Evolutionary conservation across 352 stramenopile genomes (phyloP).

Genomic region (Phytophthora brassicae): DNA sequence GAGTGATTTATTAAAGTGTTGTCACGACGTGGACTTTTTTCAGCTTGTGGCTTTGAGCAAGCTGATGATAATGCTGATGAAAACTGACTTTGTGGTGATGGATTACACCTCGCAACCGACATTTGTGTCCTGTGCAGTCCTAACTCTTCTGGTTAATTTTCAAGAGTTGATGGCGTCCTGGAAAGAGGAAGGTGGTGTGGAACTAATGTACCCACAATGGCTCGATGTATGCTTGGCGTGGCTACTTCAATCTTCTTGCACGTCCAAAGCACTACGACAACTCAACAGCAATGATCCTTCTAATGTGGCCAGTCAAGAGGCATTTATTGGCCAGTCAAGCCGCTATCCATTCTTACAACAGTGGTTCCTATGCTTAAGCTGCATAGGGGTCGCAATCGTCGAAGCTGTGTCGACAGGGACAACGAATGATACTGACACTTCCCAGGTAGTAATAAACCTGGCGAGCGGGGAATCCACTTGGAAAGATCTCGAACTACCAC

Average conservation of each 20-base stretch:
- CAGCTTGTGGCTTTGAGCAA: slow-evolving; percentile 17
- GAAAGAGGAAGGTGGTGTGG: neutral
- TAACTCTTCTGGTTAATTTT: slow-evolving; percentile 39
- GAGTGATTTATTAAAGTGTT: slow-evolving; percentile 26
- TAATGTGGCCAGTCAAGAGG: slow-evolving; percentile 23
- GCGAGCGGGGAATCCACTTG: neutral
- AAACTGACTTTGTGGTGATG: slow-evolving; percentile 14
- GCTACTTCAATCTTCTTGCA: slow-evolving; percentile 30
- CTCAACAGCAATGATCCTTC: slow-evolving; percentile 18
- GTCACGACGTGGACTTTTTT: neutral
- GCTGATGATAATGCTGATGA: slow-evolving; percentile 24
- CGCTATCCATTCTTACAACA: slow-evolving; percentile 61
- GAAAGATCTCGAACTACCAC: slow-evolving; percentile 22
- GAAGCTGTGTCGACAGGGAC: neutral
- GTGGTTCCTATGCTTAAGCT: slow-evolving; percentile 47
- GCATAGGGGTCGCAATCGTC: slow-evolving; percentile 25
- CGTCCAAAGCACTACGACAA: slow-evolving; percentile 28
- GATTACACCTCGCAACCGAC: slow-evolving; percentile 34
- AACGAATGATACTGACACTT: neutral
- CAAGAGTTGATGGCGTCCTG: slow-evolving; percentile 19
- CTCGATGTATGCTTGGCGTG: slow-evolving; percentile 23
- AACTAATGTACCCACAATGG: slow-evolving; percentile 25
- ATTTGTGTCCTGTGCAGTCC: slow-evolving; percentile 47
- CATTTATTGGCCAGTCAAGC: slow-evolving; percentile 41
- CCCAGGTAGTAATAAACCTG: neutral